phyloP scores from a whole-genome alignment of 352 stramenopile genomes.

The Globisporangium solare region DNA sequence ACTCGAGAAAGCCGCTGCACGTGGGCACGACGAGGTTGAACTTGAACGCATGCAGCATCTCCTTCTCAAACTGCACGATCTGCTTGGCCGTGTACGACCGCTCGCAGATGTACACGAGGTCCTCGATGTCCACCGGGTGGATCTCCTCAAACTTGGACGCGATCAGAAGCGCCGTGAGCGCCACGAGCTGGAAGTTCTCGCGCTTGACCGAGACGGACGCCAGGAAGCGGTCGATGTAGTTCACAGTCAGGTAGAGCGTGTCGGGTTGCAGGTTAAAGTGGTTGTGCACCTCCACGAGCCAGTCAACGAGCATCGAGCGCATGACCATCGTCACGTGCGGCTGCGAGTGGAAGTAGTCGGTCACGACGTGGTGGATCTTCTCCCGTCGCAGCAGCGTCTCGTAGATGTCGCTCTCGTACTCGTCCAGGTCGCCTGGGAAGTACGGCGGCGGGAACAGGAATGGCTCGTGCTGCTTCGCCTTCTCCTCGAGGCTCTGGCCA shows the following conservation, averaged over 20 bases:
- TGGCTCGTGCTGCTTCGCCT: constrained; percentile 8
- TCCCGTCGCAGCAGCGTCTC: constrained; percentile 39
- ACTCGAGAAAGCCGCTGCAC: constrained; percentile 93
- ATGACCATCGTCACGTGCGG: constrained; percentile 51
- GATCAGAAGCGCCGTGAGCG: constrained; percentile 94
- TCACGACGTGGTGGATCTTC: constrained; percentile 38
- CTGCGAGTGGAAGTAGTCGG: constrained; percentile 49
- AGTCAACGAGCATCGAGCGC: constrained; percentile 70
- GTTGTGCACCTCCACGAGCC: constrained; percentile 94
- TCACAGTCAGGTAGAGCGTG: constrained; percentile 97
- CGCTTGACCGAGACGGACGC: constrained; percentile 82
- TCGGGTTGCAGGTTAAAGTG: constrained; percentile 97
- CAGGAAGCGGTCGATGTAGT: constrained; percentile 98
- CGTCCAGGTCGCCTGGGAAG: constrained; percentile 34
- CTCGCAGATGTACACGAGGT: constrained; percentile 98
- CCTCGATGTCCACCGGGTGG: constrained; percentile 94
- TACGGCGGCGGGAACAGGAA: constrained; percentile 23
- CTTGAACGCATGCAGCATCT: constrained; percentile 93
- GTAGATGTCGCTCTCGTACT: constrained; percentile 55
- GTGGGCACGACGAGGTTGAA: constrained; percentile 97
- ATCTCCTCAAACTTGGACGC: constrained; percentile 99
- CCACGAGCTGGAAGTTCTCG: constrained; percentile 96
- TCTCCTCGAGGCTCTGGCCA: constrained; percentile 5
- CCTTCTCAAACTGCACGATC: constrained; percentile 87
- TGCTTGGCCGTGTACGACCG: constrained; percentile 89